Conservation (phyloP, 768 basidiomycete genomes). For the Tulasnella sp. region DNA sequence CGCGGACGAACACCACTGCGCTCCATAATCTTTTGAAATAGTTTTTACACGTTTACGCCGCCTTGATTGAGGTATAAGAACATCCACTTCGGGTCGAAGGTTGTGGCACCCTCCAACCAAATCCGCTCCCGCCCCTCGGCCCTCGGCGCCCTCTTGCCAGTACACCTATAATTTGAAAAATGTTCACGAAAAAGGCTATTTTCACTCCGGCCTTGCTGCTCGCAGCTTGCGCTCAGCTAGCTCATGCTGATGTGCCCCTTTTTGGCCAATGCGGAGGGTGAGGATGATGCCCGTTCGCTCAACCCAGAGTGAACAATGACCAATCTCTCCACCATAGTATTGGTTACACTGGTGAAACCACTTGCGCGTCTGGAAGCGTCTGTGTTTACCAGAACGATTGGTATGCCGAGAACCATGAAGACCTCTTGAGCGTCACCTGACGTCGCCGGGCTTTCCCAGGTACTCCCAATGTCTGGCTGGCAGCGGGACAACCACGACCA, state of each 20-base stretch:
- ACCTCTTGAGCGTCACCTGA: not conserved
- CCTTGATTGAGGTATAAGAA: not conserved
- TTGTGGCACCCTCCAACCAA: not conserved
- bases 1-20: not conserved
- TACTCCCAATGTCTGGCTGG: not conserved
- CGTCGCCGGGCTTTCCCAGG: not conserved
- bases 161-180: not conserved
- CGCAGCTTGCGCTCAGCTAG: not conserved
- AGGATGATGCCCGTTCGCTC: not conserved
- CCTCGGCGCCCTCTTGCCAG: not conserved
- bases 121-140: not conserved
- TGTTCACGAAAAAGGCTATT: not conserved
- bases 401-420: not conserved
- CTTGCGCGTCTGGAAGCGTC: slow-evolving; percentile 7
- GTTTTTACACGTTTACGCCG: not conserved
- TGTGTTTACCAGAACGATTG: not conserved
- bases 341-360: slow-evolving; percentile 7
- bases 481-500: not conserved
- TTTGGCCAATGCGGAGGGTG: not conserved
- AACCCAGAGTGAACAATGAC: not conserved
- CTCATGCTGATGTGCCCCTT: not conserved
- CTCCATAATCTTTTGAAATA: not conserved
- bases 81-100: not conserved
- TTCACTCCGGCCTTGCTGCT: not conserved
- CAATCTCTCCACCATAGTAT: not conserved